A percentile compares a stretch with the other conserved stretches of the same genome.
Conservation (phyloP, 257 asterid species). For the Dorcoceras hygrometricum region DNA sequence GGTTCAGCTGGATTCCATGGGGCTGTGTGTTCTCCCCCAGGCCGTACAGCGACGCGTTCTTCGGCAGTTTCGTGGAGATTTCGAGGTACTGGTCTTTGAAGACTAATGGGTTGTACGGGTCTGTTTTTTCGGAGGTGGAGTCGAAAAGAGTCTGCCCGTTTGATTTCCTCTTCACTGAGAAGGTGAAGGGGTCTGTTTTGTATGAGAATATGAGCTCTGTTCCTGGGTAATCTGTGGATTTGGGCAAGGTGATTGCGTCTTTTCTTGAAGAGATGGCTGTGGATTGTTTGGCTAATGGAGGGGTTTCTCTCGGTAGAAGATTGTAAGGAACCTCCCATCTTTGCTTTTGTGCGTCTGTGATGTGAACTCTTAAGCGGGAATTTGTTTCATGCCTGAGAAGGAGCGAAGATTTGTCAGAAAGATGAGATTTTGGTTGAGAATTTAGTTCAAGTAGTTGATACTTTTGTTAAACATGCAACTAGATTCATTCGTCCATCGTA, state of each 20-base stretch:
- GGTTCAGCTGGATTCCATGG: constrained; percentile 73
- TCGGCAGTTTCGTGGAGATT: constrained; percentile 71
- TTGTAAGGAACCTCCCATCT: constrained; percentile 97
- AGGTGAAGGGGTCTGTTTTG: constrained; percentile 71
- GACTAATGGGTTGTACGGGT: constrained; percentile 50
- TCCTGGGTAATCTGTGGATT: constrained; percentile 41
- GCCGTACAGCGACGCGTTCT: constrained; percentile 79
- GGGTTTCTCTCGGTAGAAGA: constrained; percentile 62
- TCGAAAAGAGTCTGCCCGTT: constrained; percentile 75
- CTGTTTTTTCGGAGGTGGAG: constrained; percentile 49
- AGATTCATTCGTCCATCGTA: too few relatives aligned
- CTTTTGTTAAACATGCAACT: not conserved
- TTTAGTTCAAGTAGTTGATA: too few relatives aligned
- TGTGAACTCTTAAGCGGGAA: constrained; percentile 71
- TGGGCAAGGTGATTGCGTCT: constrained; percentile 17
- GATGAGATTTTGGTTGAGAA: constrained; percentile 7
- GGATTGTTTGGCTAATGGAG: constrained; percentile 43
- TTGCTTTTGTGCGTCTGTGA: constrained; percentile 71
- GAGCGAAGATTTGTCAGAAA: not conserved
- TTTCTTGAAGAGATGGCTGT: constrained; percentile 30
- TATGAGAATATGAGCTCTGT: constrained; percentile 63
- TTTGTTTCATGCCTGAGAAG: constrained; percentile 73
- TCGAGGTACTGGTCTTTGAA: constrained; percentile 95
- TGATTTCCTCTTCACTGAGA: constrained; percentile 67
- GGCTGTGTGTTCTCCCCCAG: constrained; percentile 88